phyloP scores from a whole-genome alignment of 1,284 basidiomycete genomes.

The Baeospora myosura region DNA sequence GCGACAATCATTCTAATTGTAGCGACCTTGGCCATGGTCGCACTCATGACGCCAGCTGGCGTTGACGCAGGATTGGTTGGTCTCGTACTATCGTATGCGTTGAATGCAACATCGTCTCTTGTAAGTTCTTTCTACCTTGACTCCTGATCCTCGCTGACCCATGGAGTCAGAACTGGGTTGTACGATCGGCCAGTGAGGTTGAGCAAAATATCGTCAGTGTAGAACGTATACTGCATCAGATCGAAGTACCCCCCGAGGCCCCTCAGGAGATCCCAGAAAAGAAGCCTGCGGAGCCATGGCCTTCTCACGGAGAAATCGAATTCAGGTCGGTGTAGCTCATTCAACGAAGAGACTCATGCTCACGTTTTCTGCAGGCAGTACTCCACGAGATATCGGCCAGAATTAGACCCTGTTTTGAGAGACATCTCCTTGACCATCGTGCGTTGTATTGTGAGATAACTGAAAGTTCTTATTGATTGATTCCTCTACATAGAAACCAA shows the following conservation, averaged over 20 bases:
- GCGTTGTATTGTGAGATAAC: constrained; percentile 21
- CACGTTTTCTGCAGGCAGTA: constrained; percentile 43
- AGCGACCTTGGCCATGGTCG: constrained; percentile 61
- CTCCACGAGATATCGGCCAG: constrained; percentile 78
- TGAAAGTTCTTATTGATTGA: neutral
- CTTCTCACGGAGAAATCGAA: constrained; percentile 66
- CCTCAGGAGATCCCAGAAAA: constrained; percentile 64
- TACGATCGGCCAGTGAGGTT: constrained; percentile 83
- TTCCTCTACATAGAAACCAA: constrained; percentile 42
- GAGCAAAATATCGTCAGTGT: constrained; percentile 93
- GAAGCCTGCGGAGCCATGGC: constrained; percentile 66
- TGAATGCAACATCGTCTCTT: constrained; percentile 72
- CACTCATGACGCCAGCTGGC: constrained; percentile 62
- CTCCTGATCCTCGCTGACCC: neutral
- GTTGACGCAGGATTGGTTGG: constrained; percentile 90
- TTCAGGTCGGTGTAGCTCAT: constrained; percentile 41
- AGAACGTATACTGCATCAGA: constrained; percentile 71
- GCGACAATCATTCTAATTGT: constrained; percentile 74
- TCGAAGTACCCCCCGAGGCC: constrained; percentile 71
- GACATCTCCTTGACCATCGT: constrained; percentile 66
- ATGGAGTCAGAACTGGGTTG: constrained; percentile 73
- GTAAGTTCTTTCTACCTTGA: constrained; percentile 29
- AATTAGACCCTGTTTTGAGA: constrained; percentile 72
- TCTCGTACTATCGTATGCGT: constrained; percentile 81
- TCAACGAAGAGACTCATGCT: constrained; percentile 3